These are phyloP conservation scores for Gigaspora rosea DNA, from an alignment of 192 early-diverging fungal species.

Conservation along the genomic window DNA sequence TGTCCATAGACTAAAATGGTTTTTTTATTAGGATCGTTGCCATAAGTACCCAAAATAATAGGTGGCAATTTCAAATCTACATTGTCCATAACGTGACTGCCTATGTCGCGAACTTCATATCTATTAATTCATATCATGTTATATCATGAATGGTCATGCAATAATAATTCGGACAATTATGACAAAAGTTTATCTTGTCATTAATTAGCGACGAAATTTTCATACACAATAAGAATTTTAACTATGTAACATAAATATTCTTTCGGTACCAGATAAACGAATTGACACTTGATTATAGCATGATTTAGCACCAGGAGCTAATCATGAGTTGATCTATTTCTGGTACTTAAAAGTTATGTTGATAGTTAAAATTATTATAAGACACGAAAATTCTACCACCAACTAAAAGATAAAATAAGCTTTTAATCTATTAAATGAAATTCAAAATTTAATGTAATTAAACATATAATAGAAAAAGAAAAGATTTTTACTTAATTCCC, in stretches of 20 bases:
- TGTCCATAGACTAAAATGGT: constrained; percentile 97
- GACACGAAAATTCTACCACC: too few relatives aligned
- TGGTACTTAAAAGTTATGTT: neutral
- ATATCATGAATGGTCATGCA: too few relatives aligned
- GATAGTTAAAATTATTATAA: too few relatives aligned
- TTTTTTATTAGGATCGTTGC: constrained; percentile 89
- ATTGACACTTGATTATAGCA: too few relatives aligned
- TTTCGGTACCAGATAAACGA: too few relatives aligned
- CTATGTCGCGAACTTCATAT: constrained; percentile 67
- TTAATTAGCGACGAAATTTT: neutral
- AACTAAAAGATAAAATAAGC: neutral
- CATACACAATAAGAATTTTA: too few relatives aligned
- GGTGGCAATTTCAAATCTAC: constrained; percentile 81
- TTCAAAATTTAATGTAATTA: neutral
- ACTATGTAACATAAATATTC: too few relatives aligned
- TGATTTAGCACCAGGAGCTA: too few relatives aligned
- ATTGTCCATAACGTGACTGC: constrained; percentile 85
- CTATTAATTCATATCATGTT: constrained; percentile 13
- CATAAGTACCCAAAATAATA: constrained; percentile 89
- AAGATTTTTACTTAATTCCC: constrained; percentile 60
- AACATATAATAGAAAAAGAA: constrained; percentile 27
- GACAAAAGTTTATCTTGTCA: neutral
- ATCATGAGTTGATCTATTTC: neutral
- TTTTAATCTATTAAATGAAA: neutral
- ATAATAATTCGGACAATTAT: neutral